Evolutionary conservation across 2,329 filamentous ascomycete species (phyloP).

Genomic region (Periconia macrospinosa): DNA sequence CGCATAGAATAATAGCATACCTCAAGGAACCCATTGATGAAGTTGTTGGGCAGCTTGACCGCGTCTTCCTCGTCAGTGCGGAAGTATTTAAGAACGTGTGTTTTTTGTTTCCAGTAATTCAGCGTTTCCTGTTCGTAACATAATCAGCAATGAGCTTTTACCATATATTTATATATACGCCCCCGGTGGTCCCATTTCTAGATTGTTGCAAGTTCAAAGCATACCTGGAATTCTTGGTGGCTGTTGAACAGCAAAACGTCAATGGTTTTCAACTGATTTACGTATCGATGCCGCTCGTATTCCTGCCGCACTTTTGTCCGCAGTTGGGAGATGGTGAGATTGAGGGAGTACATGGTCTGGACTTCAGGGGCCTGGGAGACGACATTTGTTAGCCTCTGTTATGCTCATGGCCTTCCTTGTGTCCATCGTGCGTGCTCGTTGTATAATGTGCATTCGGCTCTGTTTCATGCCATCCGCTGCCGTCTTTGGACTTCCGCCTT

Average conservation of each 20-base stretch:
- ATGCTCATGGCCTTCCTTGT: slow-evolving; percentile 11
- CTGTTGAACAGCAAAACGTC: slow-evolving; percentile 91
- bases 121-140: slow-evolving; percentile 74
- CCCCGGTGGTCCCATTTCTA: neutral
- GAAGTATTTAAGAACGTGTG: slow-evolving; percentile 97
- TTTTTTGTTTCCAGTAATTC: slow-evolving; percentile 98
- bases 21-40: slow-evolving; percentile 95
- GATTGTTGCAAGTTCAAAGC: slow-evolving; percentile 7
- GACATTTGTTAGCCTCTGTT: neutral
- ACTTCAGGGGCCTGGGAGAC: slow-evolving; percentile 84
- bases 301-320: slow-evolving; percentile 95
- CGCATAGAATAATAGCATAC: slow-evolving; percentile 56
- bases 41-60: slow-evolving; percentile 77
- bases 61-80: slow-evolving; percentile 80
- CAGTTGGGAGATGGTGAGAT: slow-evolving; percentile 82
- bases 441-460: neutral
- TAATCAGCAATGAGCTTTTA: slow-evolving; percentile 1
- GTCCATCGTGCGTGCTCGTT: neutral
- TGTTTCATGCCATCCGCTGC: neutral
- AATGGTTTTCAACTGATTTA: slow-evolving; percentile 83
- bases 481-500: neutral
- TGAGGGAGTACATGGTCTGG: slow-evolving; percentile 94
- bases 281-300: slow-evolving; percentile 93
- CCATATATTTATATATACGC: neutral
- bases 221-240: slow-evolving; percentile 90